phyloP scores from a whole-genome alignment of 345 rosid genomes.

The Bruguiera parviflora region DNA sequence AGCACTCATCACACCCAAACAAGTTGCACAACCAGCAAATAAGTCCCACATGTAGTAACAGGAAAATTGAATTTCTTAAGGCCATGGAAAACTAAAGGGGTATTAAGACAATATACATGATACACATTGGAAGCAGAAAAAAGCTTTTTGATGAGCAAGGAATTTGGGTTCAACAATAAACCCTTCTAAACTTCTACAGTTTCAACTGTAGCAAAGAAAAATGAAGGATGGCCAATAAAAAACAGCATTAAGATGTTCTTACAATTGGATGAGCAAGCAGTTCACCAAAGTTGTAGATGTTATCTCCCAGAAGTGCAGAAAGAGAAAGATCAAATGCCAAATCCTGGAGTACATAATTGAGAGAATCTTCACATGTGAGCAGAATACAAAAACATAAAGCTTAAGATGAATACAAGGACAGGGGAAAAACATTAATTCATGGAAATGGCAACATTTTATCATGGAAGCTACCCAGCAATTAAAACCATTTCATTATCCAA shows the following conservation, averaged over 20 bases:
- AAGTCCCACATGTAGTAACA: neutral
- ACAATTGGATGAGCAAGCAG: conserved; percentile 98
- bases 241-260: conserved; percentile 34
- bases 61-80: neutral
- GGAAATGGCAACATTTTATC: neutral
- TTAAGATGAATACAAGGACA: neutral
- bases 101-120: too few relatives aligned
- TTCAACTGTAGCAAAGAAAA: neutral
- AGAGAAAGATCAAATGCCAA: conserved; percentile 97
- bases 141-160: too few relatives aligned
- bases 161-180: neutral
- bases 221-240: neutral
- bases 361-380: neutral
- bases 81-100: too few relatives aligned
- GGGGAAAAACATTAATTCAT: neutral
- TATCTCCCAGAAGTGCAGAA: conserved; percentile 96
- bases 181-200: neutral
- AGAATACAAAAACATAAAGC: neutral
- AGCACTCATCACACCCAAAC: neutral
- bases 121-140: too few relatives aligned
- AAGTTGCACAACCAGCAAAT: neutral
- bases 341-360: conserved; percentile 46
- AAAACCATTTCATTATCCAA: too few relatives aligned
- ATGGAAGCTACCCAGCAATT: neutral
- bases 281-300: conserved; percentile 98